A percentile compares a stretch with the other conserved stretches of the same genome.
phyloP scores from a whole-genome alignment of 208 protist genomes.

The Wallacemonas rigidus region DNA sequence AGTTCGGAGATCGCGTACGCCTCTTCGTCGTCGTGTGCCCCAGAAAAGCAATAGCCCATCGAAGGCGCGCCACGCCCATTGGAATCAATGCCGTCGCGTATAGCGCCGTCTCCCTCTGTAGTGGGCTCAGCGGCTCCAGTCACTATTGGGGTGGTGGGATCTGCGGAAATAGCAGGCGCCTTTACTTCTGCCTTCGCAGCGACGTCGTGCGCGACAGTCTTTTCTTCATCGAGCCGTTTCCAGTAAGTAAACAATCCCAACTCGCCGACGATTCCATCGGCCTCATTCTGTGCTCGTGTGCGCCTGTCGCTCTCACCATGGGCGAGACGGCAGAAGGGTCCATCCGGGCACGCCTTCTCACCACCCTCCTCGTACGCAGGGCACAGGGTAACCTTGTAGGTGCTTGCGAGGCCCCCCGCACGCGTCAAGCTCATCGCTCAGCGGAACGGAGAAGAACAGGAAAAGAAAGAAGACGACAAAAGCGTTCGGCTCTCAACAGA shows the following conservation, averaged over 20 bases:
- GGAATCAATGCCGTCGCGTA: not conserved
- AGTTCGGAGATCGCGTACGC: constrained; percentile 1
- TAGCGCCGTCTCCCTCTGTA: not conserved
- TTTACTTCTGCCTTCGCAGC: too few relatives aligned
- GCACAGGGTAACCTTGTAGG: constrained; percentile 7
- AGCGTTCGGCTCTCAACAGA: too few relatives aligned
- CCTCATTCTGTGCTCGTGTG: constrained; percentile 12
- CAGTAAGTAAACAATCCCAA: constrained; percentile 5
- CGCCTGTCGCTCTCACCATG: not conserved
- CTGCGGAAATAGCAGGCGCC: too few relatives aligned
- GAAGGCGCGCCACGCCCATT: not conserved
- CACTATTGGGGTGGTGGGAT: not conserved
- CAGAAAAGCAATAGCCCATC: not conserved
- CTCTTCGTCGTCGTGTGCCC: not conserved
- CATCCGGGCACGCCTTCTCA: not conserved
- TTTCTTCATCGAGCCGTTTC: not conserved
- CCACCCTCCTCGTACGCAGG: not conserved
- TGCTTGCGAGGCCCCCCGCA: not conserved
- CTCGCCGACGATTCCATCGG: constrained; percentile 18
- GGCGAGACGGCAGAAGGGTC: constrained; percentile 2
- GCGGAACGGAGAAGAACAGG: too few relatives aligned
- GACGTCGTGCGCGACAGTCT: not conserved
- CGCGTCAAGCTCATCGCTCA: not conserved
- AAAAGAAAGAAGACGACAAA: too few relatives aligned
- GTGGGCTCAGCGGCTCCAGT: not conserved